These are phyloP conservation scores for Steccherinum ochraceum DNA, from an alignment of 768 basidiomycete genomes.

Conservation along the genomic window DNA sequence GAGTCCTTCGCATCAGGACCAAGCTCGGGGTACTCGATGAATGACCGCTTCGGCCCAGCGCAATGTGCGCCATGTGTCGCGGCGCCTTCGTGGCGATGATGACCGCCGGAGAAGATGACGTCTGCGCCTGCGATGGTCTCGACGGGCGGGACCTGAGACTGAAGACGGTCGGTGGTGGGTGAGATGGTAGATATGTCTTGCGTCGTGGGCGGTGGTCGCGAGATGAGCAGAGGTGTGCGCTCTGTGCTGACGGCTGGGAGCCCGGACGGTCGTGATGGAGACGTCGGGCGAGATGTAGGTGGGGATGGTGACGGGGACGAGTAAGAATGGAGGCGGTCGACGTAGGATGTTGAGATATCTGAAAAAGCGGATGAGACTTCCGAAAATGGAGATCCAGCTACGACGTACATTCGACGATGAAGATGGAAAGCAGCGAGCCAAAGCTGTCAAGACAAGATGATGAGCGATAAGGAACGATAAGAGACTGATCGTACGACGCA, in stretches of 20 bases:
- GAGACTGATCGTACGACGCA: conserved; percentile 38
- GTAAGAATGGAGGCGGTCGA: conserved; percentile 61
- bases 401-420: conserved; percentile 71
- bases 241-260: conserved; percentile 6
- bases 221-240: too few relatives aligned
- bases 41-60: conserved; percentile 10
- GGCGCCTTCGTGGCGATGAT: conserved; percentile 23
- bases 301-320: conserved; percentile 35
- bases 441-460: conserved; percentile 35
- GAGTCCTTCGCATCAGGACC: neutral
- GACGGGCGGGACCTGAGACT: neutral
- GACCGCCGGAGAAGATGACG: conserved; percentile 19
- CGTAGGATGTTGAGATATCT: conserved; percentile 75
- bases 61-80: conserved; percentile 16
- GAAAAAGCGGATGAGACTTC: conserved; percentile 5
- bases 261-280: conserved; percentile 3
- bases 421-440: conserved; percentile 63
- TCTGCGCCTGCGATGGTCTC: conserved; percentile 1
- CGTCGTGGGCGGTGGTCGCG: too few relatives aligned
- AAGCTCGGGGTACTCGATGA: conserved; percentile 8
- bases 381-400: neutral
- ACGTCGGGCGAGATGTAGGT: conserved; percentile 8
- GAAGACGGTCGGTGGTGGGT: neutral
- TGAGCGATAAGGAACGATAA: too few relatives aligned
- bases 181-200: neutral